These are phyloP conservation scores for Pascua guehoae DNA, from an alignment of 1,284 basidiomycete species.

Conservation along the genomic window DNA sequence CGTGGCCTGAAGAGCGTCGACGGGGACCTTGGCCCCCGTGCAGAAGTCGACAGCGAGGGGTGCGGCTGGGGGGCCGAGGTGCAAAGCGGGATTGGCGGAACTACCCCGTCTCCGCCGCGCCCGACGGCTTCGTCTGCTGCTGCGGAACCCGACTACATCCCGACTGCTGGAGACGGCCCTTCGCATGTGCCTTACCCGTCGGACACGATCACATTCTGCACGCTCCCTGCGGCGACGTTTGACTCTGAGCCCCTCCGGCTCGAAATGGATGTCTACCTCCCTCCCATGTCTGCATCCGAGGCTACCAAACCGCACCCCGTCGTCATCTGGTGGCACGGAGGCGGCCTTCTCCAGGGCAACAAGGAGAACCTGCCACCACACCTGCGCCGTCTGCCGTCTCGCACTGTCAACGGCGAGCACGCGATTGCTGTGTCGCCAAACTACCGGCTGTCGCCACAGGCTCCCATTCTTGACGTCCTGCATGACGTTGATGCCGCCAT, in stretches of 20 bases:
- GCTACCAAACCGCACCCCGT: constrained; percentile 24
- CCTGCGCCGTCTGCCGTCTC: constrained; percentile 36
- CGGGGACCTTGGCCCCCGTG: constrained; percentile 21
- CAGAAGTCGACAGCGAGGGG: constrained; percentile 29
- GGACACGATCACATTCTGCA: constrained; percentile 34
- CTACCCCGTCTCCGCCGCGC: background rate
- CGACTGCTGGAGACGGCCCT: constrained; percentile 8
- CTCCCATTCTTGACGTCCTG: constrained; percentile 44
- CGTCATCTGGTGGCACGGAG: constrained; percentile 47
- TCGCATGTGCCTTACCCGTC: constrained; percentile 29
- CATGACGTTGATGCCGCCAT: constrained; percentile 36
- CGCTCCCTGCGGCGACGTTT: constrained; percentile 41
- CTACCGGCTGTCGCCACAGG: constrained; percentile 42
- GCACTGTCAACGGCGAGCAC: constrained; percentile 17
- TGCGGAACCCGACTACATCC: constrained; percentile 5
- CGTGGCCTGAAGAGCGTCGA: constrained; percentile 20
- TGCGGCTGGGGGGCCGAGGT: constrained; percentile 16
- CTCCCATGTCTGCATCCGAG: constrained; percentile 8
- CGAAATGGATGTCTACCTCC: constrained; percentile 44
- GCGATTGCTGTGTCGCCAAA: constrained; percentile 41
- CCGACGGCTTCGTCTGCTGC: background rate
- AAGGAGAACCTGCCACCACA: constrained; percentile 48
- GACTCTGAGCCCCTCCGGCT: constrained; percentile 41
- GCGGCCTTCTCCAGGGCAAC: constrained; percentile 46
- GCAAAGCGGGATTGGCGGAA: background rate